Conservation (phyloP, 352 stramenopile species). For the Phytopythium chamaehyphon region DNA sequence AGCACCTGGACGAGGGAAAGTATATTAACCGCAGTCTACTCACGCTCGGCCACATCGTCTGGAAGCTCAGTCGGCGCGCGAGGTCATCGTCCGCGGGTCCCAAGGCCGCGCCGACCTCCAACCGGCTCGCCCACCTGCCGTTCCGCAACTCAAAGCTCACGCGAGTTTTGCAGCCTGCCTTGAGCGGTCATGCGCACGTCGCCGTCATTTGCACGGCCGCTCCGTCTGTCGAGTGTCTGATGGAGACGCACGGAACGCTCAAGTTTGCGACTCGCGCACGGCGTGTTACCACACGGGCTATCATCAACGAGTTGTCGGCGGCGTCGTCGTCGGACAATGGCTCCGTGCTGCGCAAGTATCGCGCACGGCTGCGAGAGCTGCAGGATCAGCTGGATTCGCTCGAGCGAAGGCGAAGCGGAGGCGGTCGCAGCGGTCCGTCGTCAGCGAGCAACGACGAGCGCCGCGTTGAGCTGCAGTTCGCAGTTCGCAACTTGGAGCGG, state of each 20-base stretch:
- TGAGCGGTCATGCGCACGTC: constrained; percentile 95
- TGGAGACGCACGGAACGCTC: constrained; percentile 94
- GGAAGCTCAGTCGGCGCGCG: constrained; percentile 80
- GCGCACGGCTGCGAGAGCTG: constrained; percentile 54
- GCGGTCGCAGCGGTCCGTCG: constrained; percentile 9
- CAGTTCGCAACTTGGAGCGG: constrained; percentile 78
- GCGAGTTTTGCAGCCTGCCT: constrained; percentile 94
- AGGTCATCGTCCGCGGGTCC: background rate
- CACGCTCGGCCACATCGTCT: constrained; percentile 93
- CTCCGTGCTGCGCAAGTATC: constrained; percentile 63
- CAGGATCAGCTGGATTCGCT: constrained; percentile 61
- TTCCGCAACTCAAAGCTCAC: constrained; percentile 99
- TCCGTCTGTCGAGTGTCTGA: constrained; percentile 90
- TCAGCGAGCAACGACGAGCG: constrained; percentile 41
- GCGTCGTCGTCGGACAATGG: constrained; percentile 29
- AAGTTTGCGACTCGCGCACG: constrained; percentile 95
- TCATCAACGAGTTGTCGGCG: constrained; percentile 75
- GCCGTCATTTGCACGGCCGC: constrained; percentile 97
- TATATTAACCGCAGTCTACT: constrained; percentile 91
- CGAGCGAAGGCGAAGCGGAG: constrained; percentile 34
- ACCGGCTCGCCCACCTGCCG: constrained; percentile 81
- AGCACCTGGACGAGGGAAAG: constrained; percentile 79
- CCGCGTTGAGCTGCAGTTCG: constrained; percentile 70
- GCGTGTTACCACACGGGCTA: constrained; percentile 89
- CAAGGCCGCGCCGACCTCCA: constrained; percentile 2